phyloP scores from a whole-genome alignment of 305 asterid genomes.

The Fraxinus dipetala region DNA sequence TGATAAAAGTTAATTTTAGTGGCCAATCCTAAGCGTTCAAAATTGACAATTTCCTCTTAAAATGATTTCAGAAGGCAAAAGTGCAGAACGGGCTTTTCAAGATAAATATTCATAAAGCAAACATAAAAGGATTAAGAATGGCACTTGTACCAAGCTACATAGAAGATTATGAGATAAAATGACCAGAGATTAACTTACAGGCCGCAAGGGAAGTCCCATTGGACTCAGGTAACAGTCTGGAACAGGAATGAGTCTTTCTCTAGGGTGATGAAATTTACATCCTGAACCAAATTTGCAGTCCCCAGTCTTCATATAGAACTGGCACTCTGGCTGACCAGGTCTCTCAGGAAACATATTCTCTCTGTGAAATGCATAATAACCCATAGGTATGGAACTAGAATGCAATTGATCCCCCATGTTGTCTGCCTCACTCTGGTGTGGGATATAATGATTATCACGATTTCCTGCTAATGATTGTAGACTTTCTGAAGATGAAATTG shows the following conservation, averaged over 20 bases:
- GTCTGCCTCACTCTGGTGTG: slow-evolving; percentile 50
- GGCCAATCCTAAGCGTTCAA: background rate
- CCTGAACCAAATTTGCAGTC: slow-evolving; percentile 96
- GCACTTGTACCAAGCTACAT: background rate
- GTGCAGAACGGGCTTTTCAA: background rate
- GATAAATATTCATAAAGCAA: background rate
- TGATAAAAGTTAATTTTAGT: background rate
- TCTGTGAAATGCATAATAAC: slow-evolving; percentile 75
- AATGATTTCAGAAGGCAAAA: background rate
- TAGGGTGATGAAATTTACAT: slow-evolving; percentile 95
- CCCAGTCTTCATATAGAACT: slow-evolving; percentile 94
- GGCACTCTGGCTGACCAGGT: slow-evolving; percentile 95
- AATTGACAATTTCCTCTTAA: background rate
- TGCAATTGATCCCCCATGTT: slow-evolving; percentile 52
- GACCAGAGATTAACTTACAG: slow-evolving; percentile 46
- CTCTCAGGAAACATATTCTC: slow-evolving; percentile 91
- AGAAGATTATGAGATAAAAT: background rate
- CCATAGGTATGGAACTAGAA: slow-evolving; percentile 68
- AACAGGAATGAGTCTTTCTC: slow-evolving; percentile 76
- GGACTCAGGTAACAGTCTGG: slow-evolving; percentile 92
- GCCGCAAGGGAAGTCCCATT: slow-evolving; percentile 88
- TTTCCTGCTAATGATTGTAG: slow-evolving; percentile 61
- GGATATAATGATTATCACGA: slow-evolving; percentile 18
- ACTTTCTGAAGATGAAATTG: slow-evolving; percentile 69
- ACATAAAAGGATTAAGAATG: background rate